These are phyloP conservation scores for Rhynchospora breviuscula DNA, from an alignment of 176 grass and related monocot genomes.

Conservation along the genomic window DNA sequence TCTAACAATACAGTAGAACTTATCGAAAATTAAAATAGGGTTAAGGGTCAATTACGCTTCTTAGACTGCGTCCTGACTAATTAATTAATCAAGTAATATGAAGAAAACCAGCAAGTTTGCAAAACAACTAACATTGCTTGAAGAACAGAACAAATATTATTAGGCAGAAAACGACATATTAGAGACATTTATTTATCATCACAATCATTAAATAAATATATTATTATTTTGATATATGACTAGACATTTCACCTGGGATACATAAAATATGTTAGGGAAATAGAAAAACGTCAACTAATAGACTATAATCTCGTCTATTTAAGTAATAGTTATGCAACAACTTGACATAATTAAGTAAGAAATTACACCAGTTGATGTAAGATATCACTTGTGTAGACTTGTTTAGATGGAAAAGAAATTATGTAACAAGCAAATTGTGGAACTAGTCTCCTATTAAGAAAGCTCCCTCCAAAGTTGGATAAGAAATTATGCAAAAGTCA, in stretches of 20 bases:
- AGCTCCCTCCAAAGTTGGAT: not conserved
- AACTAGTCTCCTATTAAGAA: not conserved
- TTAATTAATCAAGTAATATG: slow-evolving; percentile 4
- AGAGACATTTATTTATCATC: not conserved
- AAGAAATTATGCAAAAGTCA: not conserved
- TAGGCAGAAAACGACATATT: not conserved
- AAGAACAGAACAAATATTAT: slow-evolving; percentile 7
- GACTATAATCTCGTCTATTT: slow-evolving; percentile 11
- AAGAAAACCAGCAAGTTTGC: not conserved
- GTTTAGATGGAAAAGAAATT: not conserved
- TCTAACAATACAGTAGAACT: not conserved
- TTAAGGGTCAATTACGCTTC: not conserved
- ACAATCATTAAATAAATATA: not conserved
- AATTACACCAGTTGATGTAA: slow-evolving; percentile 9
- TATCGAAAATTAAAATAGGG: not conserved
- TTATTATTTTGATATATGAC: not conserved
- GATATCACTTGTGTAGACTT: not conserved
- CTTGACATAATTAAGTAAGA: slow-evolving; percentile 16
- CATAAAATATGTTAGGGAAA: not conserved
- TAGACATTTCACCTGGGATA: not conserved
- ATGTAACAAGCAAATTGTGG: not conserved
- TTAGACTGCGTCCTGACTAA: not conserved
- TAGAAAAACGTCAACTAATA: slow-evolving; percentile 16
- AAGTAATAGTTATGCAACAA: not conserved
- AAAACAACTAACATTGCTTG: slow-evolving; percentile 17